Percentiles rank a stretch among this genome's conserved stretches.
Evolutionary conservation across 2,329 filamentous ascomycete genomes (phyloP).

Genomic region (Ceratocystiopsis sp.): DNA sequence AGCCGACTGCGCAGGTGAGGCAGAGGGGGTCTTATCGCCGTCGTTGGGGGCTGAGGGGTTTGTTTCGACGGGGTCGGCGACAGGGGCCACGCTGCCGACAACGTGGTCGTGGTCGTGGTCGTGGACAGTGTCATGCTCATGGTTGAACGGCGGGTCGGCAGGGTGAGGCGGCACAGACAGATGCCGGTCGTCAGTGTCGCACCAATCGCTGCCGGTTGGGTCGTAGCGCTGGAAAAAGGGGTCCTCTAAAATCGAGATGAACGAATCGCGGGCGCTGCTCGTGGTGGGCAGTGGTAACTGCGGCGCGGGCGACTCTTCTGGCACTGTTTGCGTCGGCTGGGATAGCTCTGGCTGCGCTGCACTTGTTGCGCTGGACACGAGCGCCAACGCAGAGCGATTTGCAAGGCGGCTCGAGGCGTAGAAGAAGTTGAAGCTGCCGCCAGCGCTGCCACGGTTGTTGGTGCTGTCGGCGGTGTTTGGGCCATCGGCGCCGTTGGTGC

Average conservation of each 20-base stretch:
- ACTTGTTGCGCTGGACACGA: no score
- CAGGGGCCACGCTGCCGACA: slow-evolving; percentile 19
- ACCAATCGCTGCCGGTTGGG: slow-evolving; percentile 15
- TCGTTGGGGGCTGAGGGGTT: slow-evolving; percentile 7
- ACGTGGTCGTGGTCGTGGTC: no score
- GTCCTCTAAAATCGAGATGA: slow-evolving; percentile 37
- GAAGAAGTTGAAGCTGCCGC: neutral
- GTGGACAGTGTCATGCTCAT: no score
- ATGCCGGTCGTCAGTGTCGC: slow-evolving; percentile 9
- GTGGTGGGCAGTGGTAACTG: slow-evolving; percentile 8
- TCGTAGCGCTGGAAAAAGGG: slow-evolving; percentile 34
- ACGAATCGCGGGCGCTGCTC: slow-evolving; percentile 25
- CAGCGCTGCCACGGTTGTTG: no score
- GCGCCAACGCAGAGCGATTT: no score
- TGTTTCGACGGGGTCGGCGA: slow-evolving; percentile 17
- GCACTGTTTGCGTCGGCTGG: no score
- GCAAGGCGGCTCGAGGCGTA: neutral
- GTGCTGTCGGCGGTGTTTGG: no score
- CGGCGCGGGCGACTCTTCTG: neutral
- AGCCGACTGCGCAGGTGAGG: slow-evolving; percentile 19
- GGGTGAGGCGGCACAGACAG: slow-evolving; percentile 1
- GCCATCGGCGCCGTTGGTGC: neutral
- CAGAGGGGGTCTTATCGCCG: slow-evolving; percentile 20
- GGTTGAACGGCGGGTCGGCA: slow-evolving; percentile 10
- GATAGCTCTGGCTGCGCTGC: no score